Evolutionary conservation across 208 protist genomes (phyloP), one percentile per base, ranked within the genome.

Genomic region (Crithidia brevicula): DNA sequence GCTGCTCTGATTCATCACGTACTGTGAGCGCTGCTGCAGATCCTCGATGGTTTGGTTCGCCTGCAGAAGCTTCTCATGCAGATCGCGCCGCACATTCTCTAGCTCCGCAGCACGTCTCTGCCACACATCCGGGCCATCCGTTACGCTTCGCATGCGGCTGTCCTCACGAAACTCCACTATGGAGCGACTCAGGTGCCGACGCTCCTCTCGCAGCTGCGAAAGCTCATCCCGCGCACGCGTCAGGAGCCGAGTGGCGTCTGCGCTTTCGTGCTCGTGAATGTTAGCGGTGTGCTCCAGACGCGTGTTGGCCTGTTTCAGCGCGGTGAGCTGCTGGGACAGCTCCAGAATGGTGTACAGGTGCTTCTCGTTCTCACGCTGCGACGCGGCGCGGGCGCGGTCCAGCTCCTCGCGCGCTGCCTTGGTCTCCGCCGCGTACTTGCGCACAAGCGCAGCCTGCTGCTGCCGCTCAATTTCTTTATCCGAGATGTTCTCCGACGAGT

Each of bases 301-400:
- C 28, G 59, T 77, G 31, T 78, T 81, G 9, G 25, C 61, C 27
- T 57, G 51, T 20, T 50, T 56, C 23, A 78, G 49, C 38, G 38
- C 10, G 4, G 72, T 67, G 20, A 78, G 28, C 61, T 78, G 65
- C 49, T 78, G 51, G 9, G 65, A 72, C 33, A 78, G 58, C 34
- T 72, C 65, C 31, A 78, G 66, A 13, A 61, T 43, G 3, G 28
- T 54, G 20, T 3, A n/a, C 25, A 78, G 42, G 65, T 73, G 65
- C 42, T 66, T 59, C 52, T 73, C 58, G 13, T 56, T 61, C 36
- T 66, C 72, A 8, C 42, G 63, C 40, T 78, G 27, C 9, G n/a
- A 11, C 31, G 23, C 25, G 0, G 33, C 59, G n/a, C 53, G 57
- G 11, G 65, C 10, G 58, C 62, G 50, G 50, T 40, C 51, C 2